Percentiles rank a stretch among this genome's conserved stretches.
Evolutionary conservation across 805 yeast genomes (phyloP).

Genomic region (Cyberlindnera xylosilytica): DNA sequence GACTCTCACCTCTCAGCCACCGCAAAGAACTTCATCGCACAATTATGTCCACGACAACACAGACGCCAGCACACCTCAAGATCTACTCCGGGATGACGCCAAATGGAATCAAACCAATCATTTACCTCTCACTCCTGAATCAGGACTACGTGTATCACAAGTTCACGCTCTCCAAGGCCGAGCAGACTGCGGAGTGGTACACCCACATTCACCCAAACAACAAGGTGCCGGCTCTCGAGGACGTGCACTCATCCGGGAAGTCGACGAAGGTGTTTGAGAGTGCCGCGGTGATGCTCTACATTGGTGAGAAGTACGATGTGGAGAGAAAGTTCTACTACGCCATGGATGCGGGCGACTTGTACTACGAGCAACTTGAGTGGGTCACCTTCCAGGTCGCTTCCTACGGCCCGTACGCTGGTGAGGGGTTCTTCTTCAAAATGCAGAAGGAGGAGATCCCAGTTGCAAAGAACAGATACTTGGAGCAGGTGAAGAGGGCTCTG

Average conservation of each 20-base stretch:
- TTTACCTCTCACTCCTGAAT: slow-evolving; percentile 32
- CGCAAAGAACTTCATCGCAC: too few species aligned
- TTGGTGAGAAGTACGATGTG: slow-evolving; percentile 56
- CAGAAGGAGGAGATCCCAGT: neutral
- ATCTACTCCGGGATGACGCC: slow-evolving; percentile 28
- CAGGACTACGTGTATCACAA: slow-evolving; percentile 32
- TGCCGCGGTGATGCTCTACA: slow-evolving; percentile 54
- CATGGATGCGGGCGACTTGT: slow-evolving; percentile 34
- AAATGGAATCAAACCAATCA: slow-evolving; percentile 38
- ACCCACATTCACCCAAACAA: slow-evolving; percentile 59
- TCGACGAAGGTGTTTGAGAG: slow-evolving; percentile 47
- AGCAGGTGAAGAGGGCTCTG: slow-evolving; percentile 47
- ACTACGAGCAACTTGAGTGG: slow-evolving; percentile 51
- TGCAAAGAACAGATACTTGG: slow-evolving; percentile 47
- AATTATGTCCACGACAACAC: too few species aligned
- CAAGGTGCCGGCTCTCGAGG: slow-evolving; percentile 47
- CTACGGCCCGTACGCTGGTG: slow-evolving; percentile 52
- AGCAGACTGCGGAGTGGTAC: slow-evolving; percentile 56
- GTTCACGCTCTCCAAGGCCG: slow-evolving; percentile 40
- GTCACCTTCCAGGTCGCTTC: slow-evolving; percentile 53
- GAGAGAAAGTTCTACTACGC: slow-evolving; percentile 37
- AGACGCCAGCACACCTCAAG: too few species aligned
- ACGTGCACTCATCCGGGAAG: slow-evolving; percentile 34
- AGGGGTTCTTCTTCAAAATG: slow-evolving; percentile 29
- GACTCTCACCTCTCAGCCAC: too few species aligned